These are phyloP conservation scores for Exophiala dermatitidis DNA, from an alignment of 2,329 filamentous ascomycete genomes.

Conservation along the genomic window DNA sequence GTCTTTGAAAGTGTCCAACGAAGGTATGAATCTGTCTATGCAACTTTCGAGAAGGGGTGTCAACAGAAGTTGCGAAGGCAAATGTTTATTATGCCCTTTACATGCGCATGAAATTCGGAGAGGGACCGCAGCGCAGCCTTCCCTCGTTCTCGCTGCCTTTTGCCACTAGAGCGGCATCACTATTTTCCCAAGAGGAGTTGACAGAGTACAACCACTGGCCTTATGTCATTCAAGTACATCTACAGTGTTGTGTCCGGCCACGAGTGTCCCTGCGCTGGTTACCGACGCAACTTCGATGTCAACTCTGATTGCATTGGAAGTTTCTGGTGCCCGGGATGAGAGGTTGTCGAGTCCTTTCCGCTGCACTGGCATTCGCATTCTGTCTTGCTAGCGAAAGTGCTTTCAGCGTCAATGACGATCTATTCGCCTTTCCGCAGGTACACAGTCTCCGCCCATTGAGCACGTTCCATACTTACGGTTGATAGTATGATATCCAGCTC, in stretches of 20 bases:
- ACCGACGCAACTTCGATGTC: too few species aligned
- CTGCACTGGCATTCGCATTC: background rate
- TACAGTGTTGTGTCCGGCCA: background rate
- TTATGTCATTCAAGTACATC: background rate
- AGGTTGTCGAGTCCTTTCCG: background rate
- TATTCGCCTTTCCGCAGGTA: slow-evolving; percentile 82
- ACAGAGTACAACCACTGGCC: too few species aligned
- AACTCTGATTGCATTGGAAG: background rate
- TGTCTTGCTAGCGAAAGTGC: slow-evolving; percentile 46
- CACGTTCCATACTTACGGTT: slow-evolving; percentile 4
- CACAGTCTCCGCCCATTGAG: slow-evolving; percentile 22
- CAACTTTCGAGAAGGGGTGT: too few species aligned
- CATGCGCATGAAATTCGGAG: background rate
- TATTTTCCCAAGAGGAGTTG: too few species aligned
- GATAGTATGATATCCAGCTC: slow-evolving; percentile 72
- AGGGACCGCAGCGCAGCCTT: background rate
- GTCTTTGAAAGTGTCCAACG: background rate
- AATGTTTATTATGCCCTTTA: background rate
- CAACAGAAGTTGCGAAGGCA: background rate
- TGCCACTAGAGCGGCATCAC: background rate
- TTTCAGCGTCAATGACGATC: slow-evolving; percentile 83
- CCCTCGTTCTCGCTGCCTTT: background rate
- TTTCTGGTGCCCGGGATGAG: slow-evolving; percentile 3
- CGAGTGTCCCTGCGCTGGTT: too few species aligned
- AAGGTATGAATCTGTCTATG: too few species aligned